Evolutionary conservation across 2,329 filamentous ascomycete species (phyloP).

Genomic region (Trichoderma koningiopsis): DNA sequence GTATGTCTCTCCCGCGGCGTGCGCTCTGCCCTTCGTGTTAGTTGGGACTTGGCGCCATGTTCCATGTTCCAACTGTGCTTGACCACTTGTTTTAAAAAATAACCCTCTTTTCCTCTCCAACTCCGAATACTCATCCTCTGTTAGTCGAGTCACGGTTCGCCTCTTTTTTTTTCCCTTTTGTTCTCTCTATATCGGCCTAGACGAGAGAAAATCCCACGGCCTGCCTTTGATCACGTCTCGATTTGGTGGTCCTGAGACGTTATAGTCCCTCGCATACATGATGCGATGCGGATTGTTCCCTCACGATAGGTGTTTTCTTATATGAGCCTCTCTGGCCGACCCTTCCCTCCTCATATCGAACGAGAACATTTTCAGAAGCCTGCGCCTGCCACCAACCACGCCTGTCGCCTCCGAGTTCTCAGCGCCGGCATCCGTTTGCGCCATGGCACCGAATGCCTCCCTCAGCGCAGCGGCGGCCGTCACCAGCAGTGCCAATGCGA

Average conservation of each 20-base stretch:
- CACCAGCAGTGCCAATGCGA: conserved; percentile 50
- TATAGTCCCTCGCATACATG: conserved; percentile 22
- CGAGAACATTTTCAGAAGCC: not conserved
- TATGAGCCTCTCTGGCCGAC: conserved; percentile 21
- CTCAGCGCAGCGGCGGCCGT: conserved; percentile 41
- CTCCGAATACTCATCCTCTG: not conserved
- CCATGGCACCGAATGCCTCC: conserved; percentile 47
- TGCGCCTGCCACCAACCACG: conserved; percentile 22
- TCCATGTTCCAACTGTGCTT: conserved; percentile 17
- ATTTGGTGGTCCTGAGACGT: conserved; percentile 20
- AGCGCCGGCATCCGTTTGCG: conserved; percentile 27
- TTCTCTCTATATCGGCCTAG: not conserved
- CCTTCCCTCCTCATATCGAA: not conserved
- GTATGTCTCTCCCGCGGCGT: conserved; percentile 11
- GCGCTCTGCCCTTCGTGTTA: conserved; percentile 25
- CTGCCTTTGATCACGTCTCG: conserved; percentile 19
- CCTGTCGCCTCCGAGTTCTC: conserved; percentile 18
- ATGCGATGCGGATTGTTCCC: conserved; percentile 31
- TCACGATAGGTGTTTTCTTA: conserved; percentile 27
- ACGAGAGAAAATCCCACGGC: not conserved
- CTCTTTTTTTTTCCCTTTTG: not conserved
- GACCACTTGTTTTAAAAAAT: not conserved
- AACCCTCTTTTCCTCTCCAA: conserved; percentile 3
- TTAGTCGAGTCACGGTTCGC: not conserved
- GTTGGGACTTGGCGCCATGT: conserved; percentile 20